Conservation (phyloP, 106 monocot genomes). For the Triglochin maritima region DNA sequence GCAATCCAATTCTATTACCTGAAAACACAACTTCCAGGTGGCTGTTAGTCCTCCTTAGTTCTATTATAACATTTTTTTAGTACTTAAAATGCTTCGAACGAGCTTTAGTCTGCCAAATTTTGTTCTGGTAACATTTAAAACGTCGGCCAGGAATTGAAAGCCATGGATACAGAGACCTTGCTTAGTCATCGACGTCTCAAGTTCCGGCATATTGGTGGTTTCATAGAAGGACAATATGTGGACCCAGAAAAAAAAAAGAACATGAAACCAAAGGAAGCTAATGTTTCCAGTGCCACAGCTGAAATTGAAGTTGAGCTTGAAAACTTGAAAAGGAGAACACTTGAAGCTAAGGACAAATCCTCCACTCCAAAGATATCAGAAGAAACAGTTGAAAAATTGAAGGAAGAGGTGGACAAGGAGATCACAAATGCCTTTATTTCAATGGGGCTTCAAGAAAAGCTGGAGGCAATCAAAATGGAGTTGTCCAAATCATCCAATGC, state of each 20-base stretch:
- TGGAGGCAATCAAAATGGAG: constrained; percentile 55
- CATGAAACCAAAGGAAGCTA: constrained; percentile 66
- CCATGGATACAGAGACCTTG: constrained; percentile 37
- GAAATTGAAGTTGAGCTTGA: constrained; percentile 50
- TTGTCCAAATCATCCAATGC: constrained; percentile 32
- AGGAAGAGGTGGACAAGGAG: constrained; percentile 55
- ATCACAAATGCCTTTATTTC: constrained; percentile 47
- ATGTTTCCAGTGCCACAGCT: constrained; percentile 28
- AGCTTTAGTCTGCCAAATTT: too few relatives aligned
- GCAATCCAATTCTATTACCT: too few relatives aligned
- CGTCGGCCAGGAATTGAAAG: constrained; percentile 32
- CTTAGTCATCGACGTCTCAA: constrained; percentile 44
- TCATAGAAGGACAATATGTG: constrained; percentile 33
- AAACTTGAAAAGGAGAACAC: constrained; percentile 33
- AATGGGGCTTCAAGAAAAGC: constrained; percentile 60
- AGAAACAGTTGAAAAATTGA: constrained; percentile 38
- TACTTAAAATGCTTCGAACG: too few relatives aligned
- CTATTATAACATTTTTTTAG: too few relatives aligned
- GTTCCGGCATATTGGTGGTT: constrained; percentile 52
- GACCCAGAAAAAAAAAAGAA: constrained; percentile 53
- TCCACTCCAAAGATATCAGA: constrained; percentile 23
- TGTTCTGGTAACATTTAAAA: not conserved
- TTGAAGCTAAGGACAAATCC: constrained; percentile 23
- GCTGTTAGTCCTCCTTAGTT: too few relatives aligned
- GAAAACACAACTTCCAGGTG: too few relatives aligned